Base-by-base conservation (phyloP, 1,139 yeast genomes). In the Sugiyamaella japonica region DNA sequence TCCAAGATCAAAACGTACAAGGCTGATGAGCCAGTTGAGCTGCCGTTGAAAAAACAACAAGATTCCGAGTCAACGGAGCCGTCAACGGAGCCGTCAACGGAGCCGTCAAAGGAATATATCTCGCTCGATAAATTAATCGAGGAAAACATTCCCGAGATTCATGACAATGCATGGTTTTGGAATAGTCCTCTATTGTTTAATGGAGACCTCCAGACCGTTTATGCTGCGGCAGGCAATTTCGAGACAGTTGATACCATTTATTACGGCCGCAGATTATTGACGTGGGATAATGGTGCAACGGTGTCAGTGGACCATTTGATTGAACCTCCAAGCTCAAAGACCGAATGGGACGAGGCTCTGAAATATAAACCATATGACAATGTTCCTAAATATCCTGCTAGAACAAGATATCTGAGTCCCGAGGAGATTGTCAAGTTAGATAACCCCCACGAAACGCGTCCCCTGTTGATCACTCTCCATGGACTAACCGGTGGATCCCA, bases 401-500 rank as follows among this genome's bases (percentile, higher is more conserved):
- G 95, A 66, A 86, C 95, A 1, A 77, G 97, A 63, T 88, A 83
- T 65, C 76, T 89, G 63, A 74, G 79, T 2, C 74, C 78, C 1
- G 75, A 73, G 6, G 89, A 84, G 66, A 55, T 78, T n/a, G 65
- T 64, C 2, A 64, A 64, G 4, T 50, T 66, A 15, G 70, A 66
- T 36, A 64, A 63, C 32, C 63, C 68, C 1, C 67, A 68, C 29
- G 76, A 73, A 29, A 69, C 72, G 4, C 79, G 75, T 53, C 96
- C 97, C 1, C 72, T 90, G 53, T 78, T 87, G 34, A 79, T 90
- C 25, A 76, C 86, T 5, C 72, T 85, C 50, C 97, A 91, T 66
- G 98, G 97, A 0, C 78, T 91, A 40, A 91, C 89, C 4, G 97
- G 97, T 17, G 97, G 97, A 0, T 86, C 96, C 17, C 95, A 89